Evolutionary conservation across 2,329 filamentous ascomycete genomes (phyloP).

Genomic region (Nothopassalora personata): DNA sequence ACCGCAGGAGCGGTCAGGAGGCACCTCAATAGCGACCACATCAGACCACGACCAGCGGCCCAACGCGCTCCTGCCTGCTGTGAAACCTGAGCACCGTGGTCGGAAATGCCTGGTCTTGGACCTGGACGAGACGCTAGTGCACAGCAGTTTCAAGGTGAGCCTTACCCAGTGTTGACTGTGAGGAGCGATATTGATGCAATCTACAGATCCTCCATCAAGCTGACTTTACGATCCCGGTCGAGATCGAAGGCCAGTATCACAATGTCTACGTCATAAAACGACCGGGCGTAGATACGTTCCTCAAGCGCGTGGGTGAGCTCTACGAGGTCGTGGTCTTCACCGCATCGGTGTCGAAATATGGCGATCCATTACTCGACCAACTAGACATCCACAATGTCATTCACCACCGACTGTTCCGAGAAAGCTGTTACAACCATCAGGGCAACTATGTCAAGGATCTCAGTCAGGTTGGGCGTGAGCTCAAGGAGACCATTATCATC

Average conservation of each 20-base stretch:
- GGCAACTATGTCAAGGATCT: constrained; percentile 99
- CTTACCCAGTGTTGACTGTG: background rate
- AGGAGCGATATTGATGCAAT: constrained; percentile 9
- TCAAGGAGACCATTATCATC: constrained; percentile 98
- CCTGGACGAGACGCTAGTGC: constrained; percentile 91
- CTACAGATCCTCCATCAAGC: constrained; percentile 88
- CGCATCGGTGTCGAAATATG: constrained; percentile 98
- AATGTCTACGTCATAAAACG: constrained; percentile 99
- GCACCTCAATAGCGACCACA: constrained; percentile 32
- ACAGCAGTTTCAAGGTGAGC: constrained; percentile 94
- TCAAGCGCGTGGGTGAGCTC: constrained; percentile 95
- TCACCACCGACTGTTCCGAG: constrained; percentile 91
- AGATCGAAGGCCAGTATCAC: constrained; percentile 98
- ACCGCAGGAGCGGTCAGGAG: constrained; percentile 14
- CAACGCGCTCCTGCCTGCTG: constrained; percentile 74
- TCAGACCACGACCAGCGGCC: constrained; percentile 45
- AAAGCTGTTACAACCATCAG: constrained; percentile 99
- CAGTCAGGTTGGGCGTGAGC: constrained; percentile 89
- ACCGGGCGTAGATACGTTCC: constrained; percentile 96
- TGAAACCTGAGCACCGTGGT: constrained; percentile 72
- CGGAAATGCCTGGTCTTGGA: constrained; percentile 94
- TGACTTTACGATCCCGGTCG: constrained; percentile 97
- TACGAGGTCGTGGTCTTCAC: constrained; percentile 99
- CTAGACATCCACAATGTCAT: constrained; percentile 96
- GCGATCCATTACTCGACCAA: constrained; percentile 91